Percentiles rank a stretch among this genome's conserved stretches.
Evolutionary conservation across 2,329 filamentous ascomycete genomes (phyloP).

Genomic region (Neopestalotiopsis rosae): DNA sequence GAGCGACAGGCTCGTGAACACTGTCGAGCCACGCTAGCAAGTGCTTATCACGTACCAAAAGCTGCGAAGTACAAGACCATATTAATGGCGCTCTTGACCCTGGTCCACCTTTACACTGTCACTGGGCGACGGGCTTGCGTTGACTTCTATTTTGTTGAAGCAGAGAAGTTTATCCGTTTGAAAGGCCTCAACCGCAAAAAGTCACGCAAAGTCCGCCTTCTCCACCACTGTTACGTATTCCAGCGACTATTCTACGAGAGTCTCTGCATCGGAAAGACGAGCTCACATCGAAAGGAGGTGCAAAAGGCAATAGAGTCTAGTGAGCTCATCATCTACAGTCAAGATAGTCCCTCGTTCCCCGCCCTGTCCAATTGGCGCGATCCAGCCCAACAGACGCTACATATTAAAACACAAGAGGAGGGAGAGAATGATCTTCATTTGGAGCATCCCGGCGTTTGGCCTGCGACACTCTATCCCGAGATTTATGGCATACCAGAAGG

Average conservation of each 20-base stretch:
- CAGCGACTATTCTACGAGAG: constrained; percentile 46
- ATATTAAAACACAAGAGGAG: constrained; percentile 38
- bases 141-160: constrained; percentile 43
- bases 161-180: constrained; percentile 44
- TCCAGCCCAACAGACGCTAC: constrained; percentile 37
- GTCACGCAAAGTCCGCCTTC: constrained; percentile 45
- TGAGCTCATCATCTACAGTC: constrained; percentile 21
- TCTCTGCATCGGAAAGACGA: constrained; percentile 30
- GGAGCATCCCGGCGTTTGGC: constrained; percentile 39
- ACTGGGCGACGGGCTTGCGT: constrained; percentile 39
- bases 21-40: constrained; percentile 32
- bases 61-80: constrained; percentile 46
- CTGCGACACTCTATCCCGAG: constrained; percentile 44
- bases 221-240: constrained; percentile 48
- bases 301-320: constrained; percentile 27
- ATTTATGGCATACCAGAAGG: constrained; percentile 46
- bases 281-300: constrained; percentile 26
- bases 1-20: constrained; percentile 24
- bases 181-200: constrained; percentile 41
- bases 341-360: constrained; percentile 40
- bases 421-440: constrained; percentile 40
- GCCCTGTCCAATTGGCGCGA: constrained; percentile 33
- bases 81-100: constrained; percentile 45
- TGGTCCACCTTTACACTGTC: constrained; percentile 42
- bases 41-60: constrained; percentile 38